Evolutionary conservation across 2,329 filamentous ascomycete species (phyloP), one percentile per base, ranked within the genome.

Genomic region (Intubia oerlemansii): DNA sequence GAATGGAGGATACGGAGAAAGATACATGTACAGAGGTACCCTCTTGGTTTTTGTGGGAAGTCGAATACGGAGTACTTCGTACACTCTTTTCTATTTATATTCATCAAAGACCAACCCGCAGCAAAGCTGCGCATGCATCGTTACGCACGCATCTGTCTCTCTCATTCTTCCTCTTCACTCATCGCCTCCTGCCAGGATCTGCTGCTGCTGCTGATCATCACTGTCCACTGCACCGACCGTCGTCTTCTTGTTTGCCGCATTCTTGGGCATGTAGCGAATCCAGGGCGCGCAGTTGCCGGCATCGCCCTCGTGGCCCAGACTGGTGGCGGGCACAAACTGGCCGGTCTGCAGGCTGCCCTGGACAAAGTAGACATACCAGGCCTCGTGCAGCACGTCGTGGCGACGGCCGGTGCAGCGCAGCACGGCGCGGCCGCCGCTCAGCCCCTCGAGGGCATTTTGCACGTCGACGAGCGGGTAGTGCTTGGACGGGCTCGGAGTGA

Each of bases 311-410:
- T 46, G 44, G 17, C 43, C 51, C 25, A 43, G 36, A 10, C 49
- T 48, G 36, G 39, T 38, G 4, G 52, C 52, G 0, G 58, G 52
- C 11, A 61, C 49, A 34, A 61, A 61, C 31, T 51, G 43, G 25
- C 58, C 58, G 24, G 49, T 53, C 44, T 62, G 58, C 34, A 64
- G 37, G 38, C 53, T 61, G 4, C 61, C 61, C 40, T 53, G 47
- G 7, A 65, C 53, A 34, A 62, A 57, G 40, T 58, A 64, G 25
- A 55, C 52, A 37, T 64, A 65, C 58, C 59, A 62, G 11, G 55
- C 54, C 45, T 62, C 55, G 34, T 62, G 50, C 10, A 63, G 42
- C n/a, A 50, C 46, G 14, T 54, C 49, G 2, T 44, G 36, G 2
- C 50, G 48, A 8, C 41, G 20, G 7, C 37, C 38, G 2, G 23